phyloP scores from a whole-genome alignment of 2,329 filamentous ascomycete genomes.

The Fusarium multiceps region DNA sequence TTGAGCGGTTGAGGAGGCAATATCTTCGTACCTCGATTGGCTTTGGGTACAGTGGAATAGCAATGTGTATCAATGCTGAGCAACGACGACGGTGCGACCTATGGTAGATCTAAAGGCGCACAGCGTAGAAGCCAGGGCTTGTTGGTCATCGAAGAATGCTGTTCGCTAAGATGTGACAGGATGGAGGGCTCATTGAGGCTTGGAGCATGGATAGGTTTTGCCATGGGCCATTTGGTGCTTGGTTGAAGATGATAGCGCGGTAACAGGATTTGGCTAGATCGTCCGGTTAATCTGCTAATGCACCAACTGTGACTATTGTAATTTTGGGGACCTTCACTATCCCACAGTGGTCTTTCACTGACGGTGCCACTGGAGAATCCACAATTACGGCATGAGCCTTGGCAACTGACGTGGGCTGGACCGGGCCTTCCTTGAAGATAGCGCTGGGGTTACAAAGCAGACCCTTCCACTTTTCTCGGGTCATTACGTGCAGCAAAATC shows the following conservation, averaged over 20 bases:
- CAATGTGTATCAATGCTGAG: constrained; percentile 32
- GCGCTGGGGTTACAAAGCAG: constrained; percentile 33
- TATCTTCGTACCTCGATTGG: constrained; percentile 33
- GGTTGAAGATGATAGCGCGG: constrained; percentile 3
- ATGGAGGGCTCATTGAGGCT: constrained; percentile 46
- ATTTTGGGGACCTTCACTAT: constrained; percentile 14
- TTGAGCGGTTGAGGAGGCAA: constrained; percentile 29
- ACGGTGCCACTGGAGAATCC: constrained; percentile 23
- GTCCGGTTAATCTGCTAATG: background rate
- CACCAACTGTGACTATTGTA: constrained; percentile 15
- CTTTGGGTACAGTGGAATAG: constrained; percentile 20
- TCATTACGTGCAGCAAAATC: constrained; percentile 45
- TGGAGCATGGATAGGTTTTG: constrained; percentile 46
- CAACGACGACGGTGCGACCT: constrained; percentile 27
- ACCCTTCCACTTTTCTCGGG: constrained; percentile 34
- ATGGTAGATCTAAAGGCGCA: constrained; percentile 31
- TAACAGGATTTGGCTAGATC: background rate
- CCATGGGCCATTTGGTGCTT: constrained; percentile 39
- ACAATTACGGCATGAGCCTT: constrained; percentile 40
- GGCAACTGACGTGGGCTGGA: constrained; percentile 38
- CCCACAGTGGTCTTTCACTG: constrained; percentile 29
- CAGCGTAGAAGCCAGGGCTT: constrained; percentile 33
- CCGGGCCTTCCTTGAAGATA: constrained; percentile 12
- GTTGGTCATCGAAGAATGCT: constrained; percentile 39
- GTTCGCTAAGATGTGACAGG: constrained; percentile 35